Evolutionary conservation across 2,329 filamentous ascomycete genomes (phyloP), one percentile per base, ranked within the genome.

Genomic region (Didymella exigua): DNA sequence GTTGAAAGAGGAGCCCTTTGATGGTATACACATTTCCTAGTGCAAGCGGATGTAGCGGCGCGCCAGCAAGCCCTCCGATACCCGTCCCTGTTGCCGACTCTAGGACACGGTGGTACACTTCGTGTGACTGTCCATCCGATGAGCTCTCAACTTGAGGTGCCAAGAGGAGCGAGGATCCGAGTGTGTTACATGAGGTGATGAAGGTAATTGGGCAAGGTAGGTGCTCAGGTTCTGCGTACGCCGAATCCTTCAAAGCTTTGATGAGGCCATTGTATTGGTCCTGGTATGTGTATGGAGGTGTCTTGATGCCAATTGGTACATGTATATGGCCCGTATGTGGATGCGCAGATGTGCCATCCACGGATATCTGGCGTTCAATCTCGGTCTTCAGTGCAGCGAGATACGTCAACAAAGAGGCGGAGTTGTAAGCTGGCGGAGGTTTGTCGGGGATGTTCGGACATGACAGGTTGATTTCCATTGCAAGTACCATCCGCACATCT

Each of bases 391-490:
- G 73, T 0, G 76, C 74, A 1, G 62, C 59, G 2, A 93, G 75
- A 58, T 90, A 91, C 5, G 74, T 72, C 0, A 70, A 59, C 2
- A 93, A 70, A 0, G 80, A 76, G 0, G 61, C 60, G 0, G 77
- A 72, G 7, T 83, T 80, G 69, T 92, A 93, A 0, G 89, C 89
- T 5, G 89, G 89, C 1, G 90, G 90, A 0, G 89, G 86, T 41
- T 82, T 82, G 16, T 78, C 77, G 0, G 82, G 79, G 44, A 93
- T 92, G 66, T 93, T 93, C 0, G 90, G 90, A 63, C 90, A 93
- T 27, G 85, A 89, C 26, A 93, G 82, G 68, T 93, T 93, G 65
- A 93, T 79, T 73, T 93, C 90, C 78, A 92, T 84, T 16, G 86
- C 86, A 0, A 90, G 76, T 1, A 80, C 79, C 60, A 85, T 78